These are phyloP conservation scores for Globisporangium paddicum DNA, from an alignment of 352 stramenopile species.

Conservation along the genomic window DNA sequence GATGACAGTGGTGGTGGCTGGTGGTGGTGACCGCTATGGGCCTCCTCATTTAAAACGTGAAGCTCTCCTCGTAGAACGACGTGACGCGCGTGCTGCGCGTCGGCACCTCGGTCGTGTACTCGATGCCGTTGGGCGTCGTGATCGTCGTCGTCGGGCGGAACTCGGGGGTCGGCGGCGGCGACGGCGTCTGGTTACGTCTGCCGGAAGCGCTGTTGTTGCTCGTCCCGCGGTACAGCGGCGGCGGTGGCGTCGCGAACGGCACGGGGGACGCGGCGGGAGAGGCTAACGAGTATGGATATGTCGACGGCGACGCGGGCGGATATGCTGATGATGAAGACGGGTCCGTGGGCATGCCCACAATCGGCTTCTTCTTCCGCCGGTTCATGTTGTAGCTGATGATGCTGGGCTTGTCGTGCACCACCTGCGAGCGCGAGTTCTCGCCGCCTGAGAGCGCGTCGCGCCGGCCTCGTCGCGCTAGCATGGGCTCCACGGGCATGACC, in stretches of 20 bases:
- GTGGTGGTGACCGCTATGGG: not conserved
- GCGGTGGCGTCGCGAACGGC: too few species aligned
- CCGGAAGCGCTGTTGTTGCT: slow-evolving; percentile 1
- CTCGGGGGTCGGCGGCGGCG: not conserved
- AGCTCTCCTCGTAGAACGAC: slow-evolving; percentile 55
- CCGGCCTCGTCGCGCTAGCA: slow-evolving; percentile 26
- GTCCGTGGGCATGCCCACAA: slow-evolving; percentile 33
- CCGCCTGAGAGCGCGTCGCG: slow-evolving; percentile 35
- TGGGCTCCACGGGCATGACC: slow-evolving; percentile 16
- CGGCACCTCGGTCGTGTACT: slow-evolving; percentile 17
- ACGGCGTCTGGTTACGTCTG: not conserved
- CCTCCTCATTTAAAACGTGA: slow-evolving; percentile 36
- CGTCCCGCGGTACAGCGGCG: not conserved
- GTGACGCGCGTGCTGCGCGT: slow-evolving; percentile 14
- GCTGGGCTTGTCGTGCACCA: slow-evolving; percentile 26
- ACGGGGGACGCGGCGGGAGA: slow-evolving; percentile 14
- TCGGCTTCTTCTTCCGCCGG: slow-evolving; percentile 52
- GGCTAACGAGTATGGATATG: not conserved
- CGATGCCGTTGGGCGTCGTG: slow-evolving; percentile 18
- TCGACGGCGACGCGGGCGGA: not conserved
- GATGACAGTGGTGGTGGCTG: not conserved
- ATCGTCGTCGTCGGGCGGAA: slow-evolving; percentile 13
- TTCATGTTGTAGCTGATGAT: slow-evolving; percentile 57
- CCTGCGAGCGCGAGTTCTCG: slow-evolving; percentile 24
- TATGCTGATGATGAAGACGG: slow-evolving; percentile 14